A percentile compares a stretch with the other conserved stretches of the same genome.
phyloP scores from a whole-genome alignment of 805 yeast genomes.

The Candida oleophila region DNA sequence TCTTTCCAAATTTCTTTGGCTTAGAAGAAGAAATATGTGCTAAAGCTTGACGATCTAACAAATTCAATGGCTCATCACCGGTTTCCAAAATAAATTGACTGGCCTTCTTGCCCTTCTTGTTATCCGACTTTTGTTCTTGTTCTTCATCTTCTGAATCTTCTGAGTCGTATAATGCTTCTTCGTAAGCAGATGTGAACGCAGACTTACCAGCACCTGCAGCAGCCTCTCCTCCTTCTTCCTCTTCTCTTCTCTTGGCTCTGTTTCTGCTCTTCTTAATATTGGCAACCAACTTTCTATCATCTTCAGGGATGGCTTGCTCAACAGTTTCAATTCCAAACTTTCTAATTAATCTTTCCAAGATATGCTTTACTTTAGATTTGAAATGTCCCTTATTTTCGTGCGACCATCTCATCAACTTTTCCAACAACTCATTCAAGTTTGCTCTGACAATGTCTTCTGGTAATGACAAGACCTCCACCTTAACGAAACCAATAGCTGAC shows the following conservation, averaged over 20 bases:
- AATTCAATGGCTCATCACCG: constrained; percentile 78
- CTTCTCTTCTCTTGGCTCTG: constrained; percentile 75
- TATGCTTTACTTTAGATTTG: constrained; percentile 88
- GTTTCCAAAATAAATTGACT: constrained; percentile 76
- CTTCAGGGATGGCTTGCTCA: constrained; percentile 84
- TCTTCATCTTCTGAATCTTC: constrained; percentile 60
- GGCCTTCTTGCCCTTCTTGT: constrained; percentile 31
- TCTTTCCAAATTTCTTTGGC: constrained; percentile 60
- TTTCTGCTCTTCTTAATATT: constrained; percentile 85
- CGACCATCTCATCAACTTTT: constrained; percentile 84
- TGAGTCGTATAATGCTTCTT: constrained; percentile 83
- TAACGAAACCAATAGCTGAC: constrained; percentile 90
- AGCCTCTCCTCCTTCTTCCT: constrained; percentile 31
- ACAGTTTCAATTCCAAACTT: constrained; percentile 88
- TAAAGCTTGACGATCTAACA: constrained; percentile 79
- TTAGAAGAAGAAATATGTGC: constrained; percentile 87
- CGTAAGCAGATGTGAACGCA: constrained; percentile 81
- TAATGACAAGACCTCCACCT: constrained; percentile 79
- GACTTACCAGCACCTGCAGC: constrained; percentile 16
- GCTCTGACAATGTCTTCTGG: constrained; percentile 74
- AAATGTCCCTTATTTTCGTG: constrained; percentile 96
- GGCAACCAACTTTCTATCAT: constrained; percentile 75
- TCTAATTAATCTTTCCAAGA: constrained; percentile 86
- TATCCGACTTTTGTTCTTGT: constrained; percentile 39
- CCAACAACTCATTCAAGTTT: constrained; percentile 63